These are phyloP conservation scores for Begonia fuchsioides DNA, from an alignment of 306 rosid genomes.

Conservation along the genomic window DNA sequence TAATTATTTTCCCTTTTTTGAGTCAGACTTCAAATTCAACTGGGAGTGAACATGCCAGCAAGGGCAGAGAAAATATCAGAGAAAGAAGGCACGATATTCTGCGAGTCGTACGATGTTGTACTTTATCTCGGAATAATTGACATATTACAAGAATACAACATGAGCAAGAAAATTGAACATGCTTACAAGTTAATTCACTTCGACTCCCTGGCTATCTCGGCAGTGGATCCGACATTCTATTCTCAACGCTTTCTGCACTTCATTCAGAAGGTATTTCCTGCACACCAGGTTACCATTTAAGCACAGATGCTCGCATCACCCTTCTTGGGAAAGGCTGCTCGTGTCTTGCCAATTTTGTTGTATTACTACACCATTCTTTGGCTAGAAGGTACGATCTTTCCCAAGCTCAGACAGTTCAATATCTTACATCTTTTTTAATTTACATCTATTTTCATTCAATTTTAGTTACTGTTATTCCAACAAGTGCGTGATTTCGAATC, in stretches of 20 bases:
- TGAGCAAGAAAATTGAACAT: slow-evolving; percentile 84
- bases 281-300: slow-evolving; percentile 26
- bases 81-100: slow-evolving; percentile 44
- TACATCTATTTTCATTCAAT: no score
- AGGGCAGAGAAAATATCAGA: slow-evolving; percentile 86
- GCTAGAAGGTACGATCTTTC: no score
- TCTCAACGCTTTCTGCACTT: slow-evolving; percentile 84
- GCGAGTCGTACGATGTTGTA: slow-evolving; percentile 75
- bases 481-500: no score
- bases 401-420: no score
- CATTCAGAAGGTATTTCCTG: slow-evolving; percentile 74
- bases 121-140: slow-evolving; percentile 91
- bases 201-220: slow-evolving; percentile 81
- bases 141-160: slow-evolving; percentile 84
- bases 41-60: slow-evolving; percentile 98
- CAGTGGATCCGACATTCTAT: slow-evolving; percentile 88
- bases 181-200: slow-evolving; percentile 81
- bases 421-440: no score
- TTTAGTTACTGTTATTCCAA: no score
- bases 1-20: background rate
- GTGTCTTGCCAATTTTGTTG: background rate
- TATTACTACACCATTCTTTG: background rate
- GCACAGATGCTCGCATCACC: slow-evolving; percentile 8
- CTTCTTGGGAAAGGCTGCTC: background rate
- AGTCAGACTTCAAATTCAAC: slow-evolving; percentile 85